Evolutionary conservation across 176 grass and related monocot species (phyloP).

Genomic region (Eleusine coracana): DNA sequence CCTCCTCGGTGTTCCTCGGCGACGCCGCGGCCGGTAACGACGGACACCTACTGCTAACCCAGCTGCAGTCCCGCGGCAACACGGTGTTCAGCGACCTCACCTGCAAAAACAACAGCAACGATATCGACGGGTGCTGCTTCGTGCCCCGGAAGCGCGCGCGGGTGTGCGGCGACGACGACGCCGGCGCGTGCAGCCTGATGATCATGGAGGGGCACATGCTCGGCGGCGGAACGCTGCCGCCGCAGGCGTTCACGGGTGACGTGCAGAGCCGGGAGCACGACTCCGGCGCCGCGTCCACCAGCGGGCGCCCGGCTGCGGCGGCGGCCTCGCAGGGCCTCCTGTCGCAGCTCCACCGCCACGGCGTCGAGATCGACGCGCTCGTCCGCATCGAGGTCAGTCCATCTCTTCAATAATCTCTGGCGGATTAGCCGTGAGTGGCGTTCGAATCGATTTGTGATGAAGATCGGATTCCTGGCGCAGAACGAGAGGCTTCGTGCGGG

Average conservation of each 20-base stretch:
- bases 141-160: slow-evolving; percentile 33
- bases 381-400: slow-evolving; percentile 53
- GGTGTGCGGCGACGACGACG: not conserved
- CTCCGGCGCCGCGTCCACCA: slow-evolving; percentile 43
- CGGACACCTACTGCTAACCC: not conserved
- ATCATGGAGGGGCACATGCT: slow-evolving; percentile 13
- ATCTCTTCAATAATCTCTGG: no score
- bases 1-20: slow-evolving; percentile 26
- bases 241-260: not conserved
- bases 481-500: slow-evolving; percentile 53
- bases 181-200: not conserved
- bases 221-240: no score
- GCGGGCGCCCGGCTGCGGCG: slow-evolving; percentile 29
- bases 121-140: not conserved
- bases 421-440: not conserved
- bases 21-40: not conserved
- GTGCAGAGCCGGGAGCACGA: not conserved
- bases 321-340: slow-evolving; percentile 19
- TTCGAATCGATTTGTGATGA: not conserved
- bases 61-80: not conserved
- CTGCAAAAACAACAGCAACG: slow-evolving; percentile 11
- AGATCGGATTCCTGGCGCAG: slow-evolving; percentile 9
- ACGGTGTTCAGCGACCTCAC: slow-evolving; percentile 52
- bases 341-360: slow-evolving; percentile 57
- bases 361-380: slow-evolving; percentile 62